Evolutionary conservation across 192 early-diverging fungal genomes (phyloP).

Genomic region (Globomyces pollinis-pini): DNA sequence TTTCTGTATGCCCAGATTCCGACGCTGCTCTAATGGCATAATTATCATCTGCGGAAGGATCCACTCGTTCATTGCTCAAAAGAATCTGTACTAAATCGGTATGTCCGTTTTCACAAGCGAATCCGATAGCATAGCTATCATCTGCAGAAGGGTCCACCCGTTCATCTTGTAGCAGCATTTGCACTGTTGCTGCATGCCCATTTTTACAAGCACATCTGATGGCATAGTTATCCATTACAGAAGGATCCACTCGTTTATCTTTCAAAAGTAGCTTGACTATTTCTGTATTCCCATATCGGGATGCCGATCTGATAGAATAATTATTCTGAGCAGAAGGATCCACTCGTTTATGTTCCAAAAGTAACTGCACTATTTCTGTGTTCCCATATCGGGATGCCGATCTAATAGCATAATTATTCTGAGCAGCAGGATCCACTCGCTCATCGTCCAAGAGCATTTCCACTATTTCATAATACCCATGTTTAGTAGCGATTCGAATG

Average conservation of each 20-base stretch:
- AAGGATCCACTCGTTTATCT: background rate
- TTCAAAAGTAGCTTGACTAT: background rate
- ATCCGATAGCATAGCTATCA: background rate
- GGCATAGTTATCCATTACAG: background rate
- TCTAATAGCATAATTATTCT: background rate
- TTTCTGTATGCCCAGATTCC: background rate
- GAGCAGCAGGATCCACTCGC: background rate
- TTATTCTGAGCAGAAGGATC: background rate
- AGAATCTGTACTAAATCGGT: background rate
- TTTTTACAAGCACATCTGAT: background rate
- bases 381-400: background rate
- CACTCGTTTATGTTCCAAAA: background rate
- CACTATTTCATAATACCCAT: background rate
- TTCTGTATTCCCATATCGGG: background rate
- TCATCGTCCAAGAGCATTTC: background rate
- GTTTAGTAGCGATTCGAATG: background rate
- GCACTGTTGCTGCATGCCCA: background rate
- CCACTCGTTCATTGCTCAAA: background rate
- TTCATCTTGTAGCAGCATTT: background rate
- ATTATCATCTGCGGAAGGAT: conserved; percentile 1
- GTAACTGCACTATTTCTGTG: background rate
- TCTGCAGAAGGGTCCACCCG: background rate
- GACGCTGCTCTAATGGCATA: background rate
- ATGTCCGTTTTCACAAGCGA: background rate
- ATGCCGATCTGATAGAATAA: background rate